Evolutionary conservation across 1,139 yeast genomes (phyloP).

Genomic region (Yamadazyma aaseri): DNA sequence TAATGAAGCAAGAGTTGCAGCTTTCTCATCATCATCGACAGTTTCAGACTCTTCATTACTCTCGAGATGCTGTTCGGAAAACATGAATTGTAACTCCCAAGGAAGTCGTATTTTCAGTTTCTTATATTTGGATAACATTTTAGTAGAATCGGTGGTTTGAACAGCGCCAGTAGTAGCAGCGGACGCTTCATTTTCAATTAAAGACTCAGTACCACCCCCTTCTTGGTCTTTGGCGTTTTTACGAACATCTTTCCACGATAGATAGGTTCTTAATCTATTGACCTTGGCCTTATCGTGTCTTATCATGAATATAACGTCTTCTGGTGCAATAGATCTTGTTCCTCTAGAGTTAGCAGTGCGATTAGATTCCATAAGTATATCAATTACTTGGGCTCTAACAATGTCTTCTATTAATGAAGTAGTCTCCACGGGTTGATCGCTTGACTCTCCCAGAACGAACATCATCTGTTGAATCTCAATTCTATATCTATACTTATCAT

Average conservation of each 20-base stretch:
- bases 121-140: conserved; percentile 61
- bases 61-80: conserved; percentile 82
- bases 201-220: conserved; percentile 67
- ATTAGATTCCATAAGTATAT: conserved; percentile 76
- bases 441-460: conserved; percentile 96
- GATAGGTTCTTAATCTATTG: conserved; percentile 80
- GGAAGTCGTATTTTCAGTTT: conserved; percentile 84
- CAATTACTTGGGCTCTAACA: conserved; percentile 92
- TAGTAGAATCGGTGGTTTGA: conserved; percentile 48
- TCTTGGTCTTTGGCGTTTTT: conserved; percentile 97
- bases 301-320: conserved; percentile 87
- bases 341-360: conserved; percentile 79
- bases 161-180: conserved; percentile 27
- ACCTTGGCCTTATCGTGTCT: conserved; percentile 95
- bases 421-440: conserved; percentile 90
- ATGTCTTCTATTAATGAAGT: conserved; percentile 92
- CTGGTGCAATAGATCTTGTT: conserved; percentile 83
- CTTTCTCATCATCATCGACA: conserved; percentile 84
- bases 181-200: conserved; percentile 42
- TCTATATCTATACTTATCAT: conserved; percentile 68
- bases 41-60: conserved; percentile 78
- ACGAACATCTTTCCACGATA: conserved; percentile 97
- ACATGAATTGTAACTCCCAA: conserved; percentile 96
- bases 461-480: conserved; percentile 96
- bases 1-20: conserved; percentile 84